Evolutionary conservation across 495 filamentous ascomycete species (phyloP).

Genomic region (Parachaetomium inaequale): DNA sequence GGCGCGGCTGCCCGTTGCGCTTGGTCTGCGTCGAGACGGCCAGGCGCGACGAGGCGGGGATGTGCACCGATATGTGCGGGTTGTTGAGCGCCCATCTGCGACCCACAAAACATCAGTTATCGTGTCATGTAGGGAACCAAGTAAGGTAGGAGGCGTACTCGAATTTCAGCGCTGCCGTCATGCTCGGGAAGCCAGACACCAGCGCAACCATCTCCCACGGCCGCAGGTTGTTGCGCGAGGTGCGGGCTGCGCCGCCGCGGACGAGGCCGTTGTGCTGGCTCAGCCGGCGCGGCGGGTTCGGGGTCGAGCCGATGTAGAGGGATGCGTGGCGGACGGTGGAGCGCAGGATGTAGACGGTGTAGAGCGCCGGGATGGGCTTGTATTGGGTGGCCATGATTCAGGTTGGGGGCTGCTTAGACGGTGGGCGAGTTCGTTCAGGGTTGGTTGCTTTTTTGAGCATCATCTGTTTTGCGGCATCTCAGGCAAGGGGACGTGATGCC

Average conservation of each 20-base stretch:
- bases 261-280: constrained; percentile 82
- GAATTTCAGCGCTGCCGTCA: constrained; percentile 86
- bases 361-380: constrained; percentile 55
- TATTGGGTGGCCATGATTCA: constrained; percentile 33
- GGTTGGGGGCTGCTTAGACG: neutral
- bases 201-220: constrained; percentile 94
- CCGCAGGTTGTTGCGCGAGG: constrained; percentile 58
- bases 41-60: constrained; percentile 55
- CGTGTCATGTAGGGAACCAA: no score
- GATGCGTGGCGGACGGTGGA: constrained; percentile 63
- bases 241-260: constrained; percentile 76
- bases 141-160: constrained; percentile 60
- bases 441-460: neutral
- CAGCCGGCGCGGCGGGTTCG: constrained; percentile 75
- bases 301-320: constrained; percentile 88
- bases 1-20: constrained; percentile 42
- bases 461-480: neutral
- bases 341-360: constrained; percentile 76
- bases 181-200: constrained; percentile 83
- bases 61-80: constrained; percentile 68
- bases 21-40: constrained; percentile 38
- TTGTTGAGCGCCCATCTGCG: constrained; percentile 90
- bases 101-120: neutral
- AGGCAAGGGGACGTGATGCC: neutral
- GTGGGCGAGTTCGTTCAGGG: no score